phyloP scores from a whole-genome alignment of 805 yeast genomes.

The Candida caryicola region DNA sequence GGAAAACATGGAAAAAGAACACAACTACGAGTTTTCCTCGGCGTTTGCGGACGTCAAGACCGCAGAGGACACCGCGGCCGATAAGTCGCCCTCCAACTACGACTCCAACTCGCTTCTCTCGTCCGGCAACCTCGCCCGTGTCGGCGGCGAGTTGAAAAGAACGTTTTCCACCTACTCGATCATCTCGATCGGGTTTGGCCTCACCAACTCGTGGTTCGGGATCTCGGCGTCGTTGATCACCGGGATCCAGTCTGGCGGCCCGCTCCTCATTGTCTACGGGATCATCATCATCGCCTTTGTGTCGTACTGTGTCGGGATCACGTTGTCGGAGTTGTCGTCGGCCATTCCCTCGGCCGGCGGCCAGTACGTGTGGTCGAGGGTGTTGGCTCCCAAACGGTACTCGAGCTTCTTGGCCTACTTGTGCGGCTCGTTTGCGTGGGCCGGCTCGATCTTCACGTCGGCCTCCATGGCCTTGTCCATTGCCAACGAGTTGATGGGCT shows the following conservation, averaged over 20 bases:
- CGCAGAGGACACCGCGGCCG: neutral
- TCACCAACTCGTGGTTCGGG: constrained; percentile 45
- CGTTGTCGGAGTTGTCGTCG: constrained; percentile 38
- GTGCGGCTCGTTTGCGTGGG: constrained; percentile 42
- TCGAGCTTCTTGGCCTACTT: constrained; percentile 37
- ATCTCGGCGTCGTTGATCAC: constrained; percentile 39
- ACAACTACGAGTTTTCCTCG: constrained; percentile 6
- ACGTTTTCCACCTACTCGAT: constrained; percentile 40
- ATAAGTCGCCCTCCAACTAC: neutral
- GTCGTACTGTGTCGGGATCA: constrained; percentile 36
- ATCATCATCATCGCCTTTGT: constrained; percentile 37
- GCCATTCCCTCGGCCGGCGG: constrained; percentile 44
- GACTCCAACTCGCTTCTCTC: neutral
- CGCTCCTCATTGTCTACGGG: constrained; percentile 39
- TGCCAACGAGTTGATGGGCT: constrained; percentile 35
- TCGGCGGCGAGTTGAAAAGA: constrained; percentile 29
- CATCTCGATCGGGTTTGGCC: constrained; percentile 40
- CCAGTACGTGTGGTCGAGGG: constrained; percentile 43
- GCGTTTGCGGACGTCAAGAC: constrained; percentile 1
- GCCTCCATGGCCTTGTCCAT: constrained; percentile 39
- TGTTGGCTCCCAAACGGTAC: constrained; percentile 36
- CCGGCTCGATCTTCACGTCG: constrained; percentile 41
- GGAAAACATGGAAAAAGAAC: constrained; percentile 4
- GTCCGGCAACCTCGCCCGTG: neutral
- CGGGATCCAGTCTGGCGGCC: constrained; percentile 43